phyloP scores from a whole-genome alignment of 2,329 filamentous ascomycete species.

The Aureobasidium vineae region DNA sequence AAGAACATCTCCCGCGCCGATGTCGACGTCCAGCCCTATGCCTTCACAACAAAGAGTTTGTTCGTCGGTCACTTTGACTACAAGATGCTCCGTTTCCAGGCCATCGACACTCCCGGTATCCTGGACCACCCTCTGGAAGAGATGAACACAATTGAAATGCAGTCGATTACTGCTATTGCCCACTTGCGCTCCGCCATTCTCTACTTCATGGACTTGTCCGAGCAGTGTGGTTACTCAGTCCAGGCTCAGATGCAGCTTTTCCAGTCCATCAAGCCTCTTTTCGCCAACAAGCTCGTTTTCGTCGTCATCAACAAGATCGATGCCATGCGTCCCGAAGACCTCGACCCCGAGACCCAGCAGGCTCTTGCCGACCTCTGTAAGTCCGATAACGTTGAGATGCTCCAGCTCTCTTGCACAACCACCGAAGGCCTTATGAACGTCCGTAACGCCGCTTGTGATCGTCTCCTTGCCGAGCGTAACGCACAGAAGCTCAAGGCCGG shows the following conservation, averaged over 20 bases:
- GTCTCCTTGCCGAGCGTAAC: conserved; percentile 87
- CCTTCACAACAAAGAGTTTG: conserved; percentile 95
- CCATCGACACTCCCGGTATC: conserved; percentile 98
- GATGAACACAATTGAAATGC: conserved; percentile 99
- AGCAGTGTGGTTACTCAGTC: conserved; percentile 95
- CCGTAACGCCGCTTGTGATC: conserved; percentile 92
- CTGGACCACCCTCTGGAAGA: conserved; percentile 96
- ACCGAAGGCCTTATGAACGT: conserved; percentile 91
- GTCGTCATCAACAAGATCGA: conserved; percentile 99
- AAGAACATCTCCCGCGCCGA: conserved; percentile 90
- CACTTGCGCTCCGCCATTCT: conserved; percentile 92
- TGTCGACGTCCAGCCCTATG: conserved; percentile 96
- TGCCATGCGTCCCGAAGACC: conserved; percentile 79
- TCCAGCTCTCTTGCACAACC: conserved; percentile 93
- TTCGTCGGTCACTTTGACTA: conserved; percentile 99
- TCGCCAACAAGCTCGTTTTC: conserved; percentile 96
- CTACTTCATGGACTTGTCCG: conserved; percentile 97
- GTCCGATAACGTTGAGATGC: conserved; percentile 83
- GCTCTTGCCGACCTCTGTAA: conserved; percentile 78
- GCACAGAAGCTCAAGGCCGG: conserved; percentile 92
- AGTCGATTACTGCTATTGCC: conserved; percentile 95
- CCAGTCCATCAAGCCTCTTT: conserved; percentile 93
- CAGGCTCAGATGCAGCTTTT: conserved; percentile 91
- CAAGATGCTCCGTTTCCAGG: conserved; percentile 86
- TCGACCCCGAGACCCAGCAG: conserved; percentile 73